Evolutionary conservation across 257 asterid genomes (phyloP), one percentile per base, ranked within the genome.

Genomic region (Thymus quinquecostatus): DNA sequence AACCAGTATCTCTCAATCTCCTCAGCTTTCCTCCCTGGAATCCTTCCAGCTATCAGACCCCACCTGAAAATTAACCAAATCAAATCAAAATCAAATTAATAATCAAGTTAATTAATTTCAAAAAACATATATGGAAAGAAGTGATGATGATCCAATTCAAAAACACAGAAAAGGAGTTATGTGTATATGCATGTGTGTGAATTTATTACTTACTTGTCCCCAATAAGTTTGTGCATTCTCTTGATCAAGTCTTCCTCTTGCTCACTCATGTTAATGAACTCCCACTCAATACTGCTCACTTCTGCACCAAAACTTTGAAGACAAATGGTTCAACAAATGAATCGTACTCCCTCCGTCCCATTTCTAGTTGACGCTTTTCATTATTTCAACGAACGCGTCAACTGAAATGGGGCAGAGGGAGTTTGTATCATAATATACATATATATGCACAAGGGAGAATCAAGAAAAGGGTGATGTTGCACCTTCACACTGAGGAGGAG

Each of bases 1-100:
- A 89, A 38, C 96, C 96, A 89, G 80, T 80, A 89, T 68, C 96
- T 89, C 63, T 89, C 92, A 58, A 89, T 83, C 73, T 89, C 96
- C 68, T 85, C 96, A 10, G 96, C 82, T 40, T 48, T 86, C 36
- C 91, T 80, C 1, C 92, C 96, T 0, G 96, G 96, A 43, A 89
- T 77, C 71, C 96, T 80, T 32, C 96, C 96, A 47, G 96, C 92
- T 67, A 89, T 89, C 75, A 88, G 64, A 5, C 49, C 85, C 96
- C 96, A 89, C 83, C 96, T 89, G 76, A 32, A 0, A 34, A 33
- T 38, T 21, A 38, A 38, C 6, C 3, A 38, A 38, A 38, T 38
- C 41, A 38, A 38, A 38, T 38, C 38, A 34, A 34, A 38, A 21
- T 3, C 5, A 3, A 4, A n/a, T 0, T 50, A 44, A 2, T 44